Base-by-base conservation (phyloP, 768 basidiomycete genomes). In the Trametes cingulata region DNA sequence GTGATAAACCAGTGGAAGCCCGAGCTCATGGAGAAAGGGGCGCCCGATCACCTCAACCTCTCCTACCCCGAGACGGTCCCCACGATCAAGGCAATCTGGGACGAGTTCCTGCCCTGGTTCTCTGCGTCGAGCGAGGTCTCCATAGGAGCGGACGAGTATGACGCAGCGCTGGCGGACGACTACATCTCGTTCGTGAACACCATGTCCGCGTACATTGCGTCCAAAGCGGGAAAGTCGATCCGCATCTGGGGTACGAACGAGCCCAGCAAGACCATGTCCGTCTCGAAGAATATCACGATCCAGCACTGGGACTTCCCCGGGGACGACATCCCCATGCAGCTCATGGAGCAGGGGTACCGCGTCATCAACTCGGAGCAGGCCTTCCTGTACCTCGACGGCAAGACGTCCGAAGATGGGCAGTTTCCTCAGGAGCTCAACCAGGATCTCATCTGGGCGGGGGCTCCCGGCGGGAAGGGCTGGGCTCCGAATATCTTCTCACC, bases 111-210 rank as follows among this genome's bases (percentile, higher is more conserved):
- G 24, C 77, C 61, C 61, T 75, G 19, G 66, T 69, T 69, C 60
- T 54, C 64, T 14, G 52, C 66, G 2, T 73, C 77, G n/a, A 10
- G 10, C 6, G 68, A 81, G 58, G 76, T 81, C 20, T 79, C 78
- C 12, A 79, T 81, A 43, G 80, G 80, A 40, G 78, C 78, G 24
- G 80, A 80, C 59, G 78, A 81, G 69, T 80, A 80, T 62, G 62
- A 64, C 15, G 48, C 73, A 1, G 60, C 69, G 4, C 68, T 80
- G n/a, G 79, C 76, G 1, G 64, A 78, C 50, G 76, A 74, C 52
- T 81, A 79, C 58, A 74, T 77, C 47, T 62, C 70, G 2, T 81
- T 77, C 58, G 74, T 81, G 52, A 79, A 80, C 51, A 71, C 71
- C 52, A 79, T 81, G 78, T 67, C 75, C 6, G 58, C 64, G 12